These are phyloP conservation scores for Boletus sensibilis DNA, from an alignment of 768 basidiomycete species.

Conservation along the genomic window DNA sequence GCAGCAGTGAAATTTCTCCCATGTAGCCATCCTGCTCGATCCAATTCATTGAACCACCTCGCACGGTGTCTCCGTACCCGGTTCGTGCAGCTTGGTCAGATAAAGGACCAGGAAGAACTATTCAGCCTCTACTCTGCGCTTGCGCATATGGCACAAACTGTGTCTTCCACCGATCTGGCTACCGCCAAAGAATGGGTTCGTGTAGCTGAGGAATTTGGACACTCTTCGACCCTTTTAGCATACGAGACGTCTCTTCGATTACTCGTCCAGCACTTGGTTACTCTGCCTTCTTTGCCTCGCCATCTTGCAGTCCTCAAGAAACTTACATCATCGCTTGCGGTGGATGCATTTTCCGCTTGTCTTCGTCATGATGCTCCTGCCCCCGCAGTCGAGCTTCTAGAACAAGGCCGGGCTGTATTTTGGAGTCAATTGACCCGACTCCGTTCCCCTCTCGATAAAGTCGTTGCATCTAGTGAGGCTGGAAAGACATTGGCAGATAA, in stretches of 20 bases:
- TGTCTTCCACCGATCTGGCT: not conserved
- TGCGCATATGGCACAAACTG: not conserved
- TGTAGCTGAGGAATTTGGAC: not conserved
- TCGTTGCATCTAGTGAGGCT: not conserved
- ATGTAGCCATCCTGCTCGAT: not conserved
- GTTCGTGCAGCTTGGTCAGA: not conserved
- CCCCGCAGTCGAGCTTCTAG: slow-evolving; percentile 29
- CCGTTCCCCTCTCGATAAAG: not conserved
- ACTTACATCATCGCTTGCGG: not conserved
- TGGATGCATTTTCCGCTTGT: slow-evolving; percentile 12
- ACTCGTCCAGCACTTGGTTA: not conserved
- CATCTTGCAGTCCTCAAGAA: not conserved
- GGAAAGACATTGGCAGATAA: not conserved
- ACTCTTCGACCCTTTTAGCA: slow-evolving; percentile 1
- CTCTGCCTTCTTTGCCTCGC: not conserved
- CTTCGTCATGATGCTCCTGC: slow-evolving; percentile 9
- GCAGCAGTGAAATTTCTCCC: not conserved
- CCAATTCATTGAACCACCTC: not conserved
- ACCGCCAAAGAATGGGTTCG: not conserved
- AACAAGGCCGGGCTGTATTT: not conserved
- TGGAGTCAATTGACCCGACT: not conserved
- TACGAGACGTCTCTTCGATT: slow-evolving; percentile 1
- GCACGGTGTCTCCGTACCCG: not conserved
- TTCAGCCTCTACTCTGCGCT: not conserved
- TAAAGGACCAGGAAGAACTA: not conserved